Evolutionary conservation across 2,329 filamentous ascomycete species (phyloP).

Genomic region (Aspergillus sp.): DNA sequence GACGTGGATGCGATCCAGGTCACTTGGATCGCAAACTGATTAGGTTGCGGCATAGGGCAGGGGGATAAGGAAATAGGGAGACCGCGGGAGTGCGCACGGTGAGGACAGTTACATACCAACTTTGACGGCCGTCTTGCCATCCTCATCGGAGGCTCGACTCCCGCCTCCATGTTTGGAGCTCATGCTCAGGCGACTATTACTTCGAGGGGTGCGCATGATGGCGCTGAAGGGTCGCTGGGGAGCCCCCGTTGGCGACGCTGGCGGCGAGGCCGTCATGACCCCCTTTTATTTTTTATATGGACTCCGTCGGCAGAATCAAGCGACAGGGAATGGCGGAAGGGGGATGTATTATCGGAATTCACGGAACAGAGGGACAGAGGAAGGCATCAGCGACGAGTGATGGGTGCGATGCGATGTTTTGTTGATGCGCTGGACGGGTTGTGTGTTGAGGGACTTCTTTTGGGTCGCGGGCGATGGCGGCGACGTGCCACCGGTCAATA

Average conservation of each 20-base stretch:
- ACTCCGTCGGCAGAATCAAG: conserved; percentile 6
- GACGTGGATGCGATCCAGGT: background rate
- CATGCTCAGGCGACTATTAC: conserved; percentile 82
- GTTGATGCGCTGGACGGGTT: background rate
- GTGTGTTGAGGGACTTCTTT: conserved; percentile 7
- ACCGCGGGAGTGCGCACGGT: background rate
- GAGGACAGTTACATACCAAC: conserved; percentile 68
- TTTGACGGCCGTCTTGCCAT: conserved; percentile 88
- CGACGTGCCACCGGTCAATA: conserved; percentile 2
- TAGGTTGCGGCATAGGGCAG: background rate
- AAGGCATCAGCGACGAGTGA: conserved; percentile 17
- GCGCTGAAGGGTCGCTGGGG: conserved; percentile 75
- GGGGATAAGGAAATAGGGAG: background rate
- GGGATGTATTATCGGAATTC: background rate
- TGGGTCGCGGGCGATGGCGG: background rate
- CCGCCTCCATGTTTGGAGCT: conserved; percentile 69
- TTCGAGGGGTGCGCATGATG: conserved; percentile 74
- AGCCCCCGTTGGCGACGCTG: conserved; percentile 59
- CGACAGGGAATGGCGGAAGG: conserved; percentile 6
- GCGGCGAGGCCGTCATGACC: conserved; percentile 67
- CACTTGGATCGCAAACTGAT: no score
- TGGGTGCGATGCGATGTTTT: background rate
- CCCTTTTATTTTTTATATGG: conserved; percentile 10
- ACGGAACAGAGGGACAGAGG: conserved; percentile 1
- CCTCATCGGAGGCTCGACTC: conserved; percentile 85